A percentile compares a stretch with the other conserved stretches of the same genome.
Conservation (phyloP, 495 filamentous ascomycete genomes). For the Penicillium chermesinum region DNA sequence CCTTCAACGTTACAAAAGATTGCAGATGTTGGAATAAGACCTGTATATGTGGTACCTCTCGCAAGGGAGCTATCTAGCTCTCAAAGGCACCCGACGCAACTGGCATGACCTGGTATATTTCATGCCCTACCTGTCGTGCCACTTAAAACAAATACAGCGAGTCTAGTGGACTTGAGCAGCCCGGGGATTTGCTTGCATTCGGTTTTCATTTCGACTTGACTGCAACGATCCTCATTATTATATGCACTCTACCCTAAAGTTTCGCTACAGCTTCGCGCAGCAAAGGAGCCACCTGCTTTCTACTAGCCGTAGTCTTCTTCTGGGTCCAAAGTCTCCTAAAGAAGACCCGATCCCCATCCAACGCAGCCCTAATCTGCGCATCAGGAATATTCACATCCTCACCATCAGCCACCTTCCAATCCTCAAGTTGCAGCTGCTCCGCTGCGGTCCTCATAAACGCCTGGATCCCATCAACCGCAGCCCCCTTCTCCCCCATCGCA, state of each 20-base stretch:
- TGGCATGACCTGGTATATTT: too few species aligned
- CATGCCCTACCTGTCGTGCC: too few species aligned
- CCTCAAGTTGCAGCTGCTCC: constrained; percentile 51
- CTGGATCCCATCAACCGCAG: constrained; percentile 41
- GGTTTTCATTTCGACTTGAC: too few species aligned
- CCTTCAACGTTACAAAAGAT: too few species aligned
- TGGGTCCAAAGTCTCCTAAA: constrained; percentile 61
- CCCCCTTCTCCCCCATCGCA: constrained; percentile 39
- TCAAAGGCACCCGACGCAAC: neutral
- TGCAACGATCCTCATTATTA: too few species aligned
- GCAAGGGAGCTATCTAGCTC: too few species aligned
- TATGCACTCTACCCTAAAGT: too few species aligned
- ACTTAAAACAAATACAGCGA: too few species aligned
- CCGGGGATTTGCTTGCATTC: too few species aligned
- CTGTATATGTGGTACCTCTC: too few species aligned
- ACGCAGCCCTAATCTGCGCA: constrained; percentile 29
- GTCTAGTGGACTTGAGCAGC: too few species aligned
- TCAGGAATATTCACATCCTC: constrained; percentile 24
- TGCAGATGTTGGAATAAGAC: too few species aligned
- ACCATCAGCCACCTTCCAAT: constrained; percentile 48
- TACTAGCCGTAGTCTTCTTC: constrained; percentile 58
- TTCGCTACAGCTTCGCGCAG: constrained; percentile 60
- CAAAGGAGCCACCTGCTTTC: constrained; percentile 87
- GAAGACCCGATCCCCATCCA: constrained; percentile 15
- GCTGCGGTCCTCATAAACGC: constrained; percentile 47